Evolutionary conservation across 163 green algal species (phyloP), one percentile per base, ranked within the genome.

Genomic region (Chlamydomonas reinhardtii): DNA sequence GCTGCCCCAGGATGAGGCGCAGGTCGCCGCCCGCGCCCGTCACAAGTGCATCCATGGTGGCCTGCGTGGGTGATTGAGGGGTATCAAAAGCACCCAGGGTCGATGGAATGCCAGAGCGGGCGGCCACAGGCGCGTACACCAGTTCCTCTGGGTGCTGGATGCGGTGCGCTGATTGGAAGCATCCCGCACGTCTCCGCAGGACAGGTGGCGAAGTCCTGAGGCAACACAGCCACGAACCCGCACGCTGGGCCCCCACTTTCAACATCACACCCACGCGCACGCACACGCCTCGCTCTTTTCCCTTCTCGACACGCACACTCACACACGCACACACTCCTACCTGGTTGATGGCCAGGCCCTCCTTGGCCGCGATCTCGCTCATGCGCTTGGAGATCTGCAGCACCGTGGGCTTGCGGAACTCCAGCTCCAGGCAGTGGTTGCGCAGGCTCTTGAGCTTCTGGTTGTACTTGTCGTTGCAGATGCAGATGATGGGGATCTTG

Each of bases 391-490:
- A 74, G 43, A 99, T 95, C 94, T 98, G 94, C 83, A 96, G 80
- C 71, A 92, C 92, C 22, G 93, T 98, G 52, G 98, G 97, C 90
- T 95, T 96, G 76, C 94, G 85, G 89, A 94, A 98, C 83, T 98
- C 96, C 59, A 98, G 92, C 91, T 97, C 95, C 73, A 97, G 70
- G 82, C 82, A 91, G 89, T 99, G 91, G 90, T 98, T 98, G 39
- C 89, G 90, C 75, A 99, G 91, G 5, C 89, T 94, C 72, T 94
- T 94, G 48, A 99, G 91, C 93, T 99, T 98, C 86, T 95, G 94
- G 74, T 89, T 94, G 92, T 99, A 99, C 91, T 98, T 98, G 92
- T 99, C 98, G 88, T 99, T 99, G 94, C 96, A 99, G 88, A 99
- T 99, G 93, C 94, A 97, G 83, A 99, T 97, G 92, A 99, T 99